Evolutionary conservation across 768 basidiomycete species (phyloP).

Genomic region (Phallus indusiatus): DNA sequence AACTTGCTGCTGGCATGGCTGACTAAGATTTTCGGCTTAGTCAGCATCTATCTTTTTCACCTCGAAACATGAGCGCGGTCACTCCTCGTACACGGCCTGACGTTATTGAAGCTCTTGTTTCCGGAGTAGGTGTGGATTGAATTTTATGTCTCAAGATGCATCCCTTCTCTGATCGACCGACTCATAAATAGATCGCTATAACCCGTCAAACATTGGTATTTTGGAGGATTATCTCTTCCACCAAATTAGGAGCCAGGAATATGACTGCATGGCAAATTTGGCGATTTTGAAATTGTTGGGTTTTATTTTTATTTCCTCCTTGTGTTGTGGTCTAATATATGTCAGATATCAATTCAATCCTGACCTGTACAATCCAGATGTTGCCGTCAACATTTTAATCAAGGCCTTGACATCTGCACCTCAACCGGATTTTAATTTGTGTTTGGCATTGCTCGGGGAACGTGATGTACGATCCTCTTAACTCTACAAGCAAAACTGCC

Average conservation of each 20-base stretch:
- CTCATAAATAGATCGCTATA: conserved; percentile 73
- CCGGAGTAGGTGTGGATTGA: conserved; percentile 64
- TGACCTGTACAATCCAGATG: conserved; percentile 85
- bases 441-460: conserved; percentile 85
- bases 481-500: background rate
- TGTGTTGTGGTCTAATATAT: background rate
- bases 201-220: conserved; percentile 86
- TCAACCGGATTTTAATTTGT: conserved; percentile 90
- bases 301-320: background rate
- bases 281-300: conserved; percentile 87
- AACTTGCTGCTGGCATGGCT: background rate
- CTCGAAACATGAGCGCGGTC: conserved; percentile 16
- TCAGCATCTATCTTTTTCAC: background rate
- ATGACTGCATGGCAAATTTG: conserved; percentile 91
- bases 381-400: conserved; percentile 89
- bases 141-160: background rate
- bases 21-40: background rate
- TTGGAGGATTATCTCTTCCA: conserved; percentile 96
- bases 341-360: conserved; percentile 92
- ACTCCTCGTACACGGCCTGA: conserved; percentile 72
- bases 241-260: conserved; percentile 84
- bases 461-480: conserved; percentile 22
- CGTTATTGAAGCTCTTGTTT: conserved; percentile 84
- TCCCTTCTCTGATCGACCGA: background rate
- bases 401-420: conserved; percentile 81